Percentiles rank a stretch among this genome's conserved stretches.
Evolutionary conservation across 2,329 filamentous ascomycete genomes (phyloP).

Genomic region (Claviceps pusilla): DNA sequence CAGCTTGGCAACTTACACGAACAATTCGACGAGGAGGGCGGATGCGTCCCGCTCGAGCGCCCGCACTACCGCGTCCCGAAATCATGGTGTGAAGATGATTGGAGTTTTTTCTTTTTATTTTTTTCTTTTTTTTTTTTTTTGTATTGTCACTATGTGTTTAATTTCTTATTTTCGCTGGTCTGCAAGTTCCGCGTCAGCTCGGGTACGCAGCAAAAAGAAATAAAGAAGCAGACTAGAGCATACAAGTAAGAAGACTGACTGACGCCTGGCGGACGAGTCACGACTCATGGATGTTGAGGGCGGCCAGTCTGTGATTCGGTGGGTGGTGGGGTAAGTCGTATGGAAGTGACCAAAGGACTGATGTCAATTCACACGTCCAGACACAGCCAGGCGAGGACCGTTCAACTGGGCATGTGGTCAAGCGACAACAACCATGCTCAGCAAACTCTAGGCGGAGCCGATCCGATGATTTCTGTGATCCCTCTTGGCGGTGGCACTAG

Average conservation of each 20-base stretch:
- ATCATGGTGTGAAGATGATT: slow-evolving; percentile 22
- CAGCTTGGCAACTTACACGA: slow-evolving; percentile 20
- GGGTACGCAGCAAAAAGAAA: neutral
- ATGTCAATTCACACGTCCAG: neutral
- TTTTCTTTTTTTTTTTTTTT: neutral
- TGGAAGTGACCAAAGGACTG: neutral
- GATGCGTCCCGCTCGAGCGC: slow-evolving; percentile 24
- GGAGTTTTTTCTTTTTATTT: neutral
- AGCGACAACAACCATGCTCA: neutral
- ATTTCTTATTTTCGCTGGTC: neutral
- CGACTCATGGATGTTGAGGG: neutral
- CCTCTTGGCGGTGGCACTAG: neutral
- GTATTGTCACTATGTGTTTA: too few species aligned
- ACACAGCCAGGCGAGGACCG: neutral
- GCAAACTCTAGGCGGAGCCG: neutral
- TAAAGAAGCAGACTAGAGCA: neutral
- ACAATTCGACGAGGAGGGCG: slow-evolving; percentile 28
- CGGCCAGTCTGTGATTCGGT: neutral
- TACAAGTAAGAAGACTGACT: neutral
- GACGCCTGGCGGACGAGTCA: neutral
- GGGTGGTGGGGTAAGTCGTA: neutral
- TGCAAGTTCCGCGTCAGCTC: neutral
- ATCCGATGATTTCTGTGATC: neutral
- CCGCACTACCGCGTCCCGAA: slow-evolving; percentile 31
- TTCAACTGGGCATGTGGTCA: neutral